Evolutionary conservation across 2,329 filamentous ascomycete genomes (phyloP), one percentile per base, ranked within the genome.

Genomic region (Trichoderma atrobrunneum): DNA sequence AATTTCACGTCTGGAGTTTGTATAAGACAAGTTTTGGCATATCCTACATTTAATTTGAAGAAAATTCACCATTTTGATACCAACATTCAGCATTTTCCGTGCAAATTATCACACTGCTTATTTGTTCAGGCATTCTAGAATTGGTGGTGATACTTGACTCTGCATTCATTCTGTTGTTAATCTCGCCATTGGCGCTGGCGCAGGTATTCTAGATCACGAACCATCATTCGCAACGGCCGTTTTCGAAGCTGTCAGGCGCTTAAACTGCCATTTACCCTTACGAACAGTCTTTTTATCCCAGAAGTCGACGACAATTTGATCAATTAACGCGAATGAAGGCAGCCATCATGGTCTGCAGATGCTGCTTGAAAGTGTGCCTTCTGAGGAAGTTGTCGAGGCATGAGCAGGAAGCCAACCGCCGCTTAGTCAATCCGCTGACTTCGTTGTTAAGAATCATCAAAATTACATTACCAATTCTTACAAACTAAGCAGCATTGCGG

Each of bases 31-130:
- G 12, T 21, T 61, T 18, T 7, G 1, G 11, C 14, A 16, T 26
- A 61, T 36, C 14, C 16, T 51, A 51, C 6, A 3, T 36, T 24
- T 32, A 7, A 32, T 51, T 24, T 21, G 18, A n/a, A 28, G 7
- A 6, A 12, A 48, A 28, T 48, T 48, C 24, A 48, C 14, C 16
- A 18, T 30, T 28, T 8, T 64, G 8, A 18, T 62, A 39, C 3
- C 5, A 11, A 28, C 1, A 39, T 3, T 34, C 14, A n/a, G 5
- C 21, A 14, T 54, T 5, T 54, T 51, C 7, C 5, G 5, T 51
- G n/a, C n/a, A 12, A 51, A 0, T 0, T 51, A 5, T 2, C 0
- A 21, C 43, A 21, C 4, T 51, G 16, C 0, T n/a, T 10, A n/a
- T 43, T n/a, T 43, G 16, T 43, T 10, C 39, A n/a, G 18, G 3